These are phyloP conservation scores for Aspergillus novofumigatus DNA, from an alignment of 2,329 filamentous ascomycete genomes.

Conservation along the genomic window DNA sequence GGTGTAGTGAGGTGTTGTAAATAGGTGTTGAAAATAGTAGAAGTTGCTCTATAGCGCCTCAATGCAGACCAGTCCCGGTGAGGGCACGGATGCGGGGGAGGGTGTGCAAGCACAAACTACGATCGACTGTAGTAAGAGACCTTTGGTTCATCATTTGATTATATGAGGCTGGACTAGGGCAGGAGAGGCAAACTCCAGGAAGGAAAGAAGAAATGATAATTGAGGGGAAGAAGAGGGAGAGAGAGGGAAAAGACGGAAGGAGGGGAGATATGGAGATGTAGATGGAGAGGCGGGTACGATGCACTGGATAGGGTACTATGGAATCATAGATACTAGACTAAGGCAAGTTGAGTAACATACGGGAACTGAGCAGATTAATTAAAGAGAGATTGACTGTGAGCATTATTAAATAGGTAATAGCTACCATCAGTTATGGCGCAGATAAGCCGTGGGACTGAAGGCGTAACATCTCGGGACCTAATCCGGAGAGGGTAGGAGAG, in stretches of 20 bases:
- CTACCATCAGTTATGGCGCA: background rate
- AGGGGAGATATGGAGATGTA: background rate
- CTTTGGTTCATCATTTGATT: constrained; percentile 26
- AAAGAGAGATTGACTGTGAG: background rate
- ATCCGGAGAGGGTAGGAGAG: constrained; percentile 13
- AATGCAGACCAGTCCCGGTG: constrained; percentile 26
- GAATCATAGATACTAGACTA: background rate
- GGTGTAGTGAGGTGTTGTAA: background rate
- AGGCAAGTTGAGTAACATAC: background rate
- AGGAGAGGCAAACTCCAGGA: constrained; percentile 1
- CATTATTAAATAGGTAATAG: background rate
- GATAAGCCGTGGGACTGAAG: background rate
- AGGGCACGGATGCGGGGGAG: constrained; percentile 26
- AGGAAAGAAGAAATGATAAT: background rate
- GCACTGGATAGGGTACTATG: background rate
- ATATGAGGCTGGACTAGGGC: background rate
- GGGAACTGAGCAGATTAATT: background rate
- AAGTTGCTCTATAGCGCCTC: constrained; percentile 13
- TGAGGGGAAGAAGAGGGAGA: background rate
- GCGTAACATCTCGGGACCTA: constrained; percentile 12
- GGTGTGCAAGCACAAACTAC: constrained; percentile 32
- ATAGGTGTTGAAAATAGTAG: background rate
- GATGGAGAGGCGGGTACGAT: constrained; percentile 3
- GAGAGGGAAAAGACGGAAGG: background rate
- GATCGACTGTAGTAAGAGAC: constrained; percentile 13